Conservation (phyloP, 495 filamentous ascomycete genomes). For the Xylaria intraflava region DNA sequence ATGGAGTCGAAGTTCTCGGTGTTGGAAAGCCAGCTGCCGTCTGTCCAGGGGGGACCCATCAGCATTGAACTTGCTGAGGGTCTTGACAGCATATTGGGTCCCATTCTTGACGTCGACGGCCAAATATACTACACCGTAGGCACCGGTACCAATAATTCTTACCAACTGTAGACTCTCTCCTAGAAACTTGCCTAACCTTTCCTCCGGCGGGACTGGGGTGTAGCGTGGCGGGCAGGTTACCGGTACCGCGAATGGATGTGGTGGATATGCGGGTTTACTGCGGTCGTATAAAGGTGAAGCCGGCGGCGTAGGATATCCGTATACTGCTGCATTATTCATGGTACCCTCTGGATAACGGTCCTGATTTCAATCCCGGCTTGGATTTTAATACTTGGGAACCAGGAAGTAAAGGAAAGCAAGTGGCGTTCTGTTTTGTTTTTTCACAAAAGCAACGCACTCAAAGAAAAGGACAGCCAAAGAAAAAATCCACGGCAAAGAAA, state of each 20-base stretch:
- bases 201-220: constrained; percentile 57
- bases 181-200: constrained; percentile 77
- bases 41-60: constrained; percentile 70
- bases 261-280: constrained; percentile 32
- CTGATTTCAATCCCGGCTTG: constrained; percentile 18
- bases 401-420: constrained; percentile 25
- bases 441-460: constrained; percentile 19
- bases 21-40: constrained; percentile 83
- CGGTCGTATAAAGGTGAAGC: constrained; percentile 44
- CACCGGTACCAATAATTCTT: constrained; percentile 82
- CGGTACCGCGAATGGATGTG: constrained; percentile 30
- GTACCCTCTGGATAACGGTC: constrained; percentile 28
- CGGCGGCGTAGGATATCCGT: constrained; percentile 48
- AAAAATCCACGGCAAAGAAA: constrained; percentile 24
- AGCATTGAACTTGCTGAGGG: constrained; percentile 73
- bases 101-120: constrained; percentile 82
- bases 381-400: constrained; percentile 11
- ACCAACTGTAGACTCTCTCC: constrained; percentile 77
- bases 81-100: constrained; percentile 89
- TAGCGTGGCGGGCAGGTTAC: constrained; percentile 29
- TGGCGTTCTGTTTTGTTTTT: constrained; percentile 24
- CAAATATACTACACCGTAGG: constrained; percentile 94
- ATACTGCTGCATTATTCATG: constrained; percentile 50
- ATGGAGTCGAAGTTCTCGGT: constrained; percentile 87
- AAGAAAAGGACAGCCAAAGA: constrained; percentile 16